Evolutionary conservation across 2,329 filamentous ascomycete genomes (phyloP).

Genomic region (Didymella exigua): DNA sequence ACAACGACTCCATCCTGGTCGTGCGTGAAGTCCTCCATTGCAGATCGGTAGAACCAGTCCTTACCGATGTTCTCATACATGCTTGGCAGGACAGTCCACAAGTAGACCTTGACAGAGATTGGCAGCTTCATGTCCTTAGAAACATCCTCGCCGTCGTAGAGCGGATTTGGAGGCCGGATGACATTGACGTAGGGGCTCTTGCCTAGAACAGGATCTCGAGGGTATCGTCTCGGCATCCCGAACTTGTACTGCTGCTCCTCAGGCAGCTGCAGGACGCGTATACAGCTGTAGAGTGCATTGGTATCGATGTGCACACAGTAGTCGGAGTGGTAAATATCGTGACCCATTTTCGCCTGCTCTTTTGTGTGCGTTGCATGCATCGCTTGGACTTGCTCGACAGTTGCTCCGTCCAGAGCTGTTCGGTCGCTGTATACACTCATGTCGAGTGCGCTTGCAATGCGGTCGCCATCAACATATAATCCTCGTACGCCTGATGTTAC

Average conservation of each 20-base stretch:
- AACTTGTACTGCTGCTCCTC: slow-evolving; percentile 5
- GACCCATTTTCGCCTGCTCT: not conserved
- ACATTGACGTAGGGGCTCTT: slow-evolving; percentile 7
- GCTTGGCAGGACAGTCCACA: slow-evolving; percentile 1
- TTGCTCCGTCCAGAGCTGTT: not conserved
- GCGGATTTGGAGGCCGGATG: not conserved
- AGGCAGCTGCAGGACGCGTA: not conserved
- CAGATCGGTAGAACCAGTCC: slow-evolving; percentile 4
- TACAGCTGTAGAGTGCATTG: slow-evolving; percentile 4
- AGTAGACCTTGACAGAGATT: slow-evolving; percentile 1
- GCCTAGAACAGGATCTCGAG: not conserved
- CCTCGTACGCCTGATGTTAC: not conserved
- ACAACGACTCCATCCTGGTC: slow-evolving; percentile 3
- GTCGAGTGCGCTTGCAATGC: slow-evolving; percentile 1
- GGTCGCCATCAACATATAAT: slow-evolving; percentile 1
- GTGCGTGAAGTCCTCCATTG: not conserved
- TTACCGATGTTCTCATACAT: slow-evolving; percentile 1
- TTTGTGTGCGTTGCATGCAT: slow-evolving; percentile 5
- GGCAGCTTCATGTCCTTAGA: not conserved
- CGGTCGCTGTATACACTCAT: slow-evolving; percentile 1
- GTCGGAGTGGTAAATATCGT: not conserved
- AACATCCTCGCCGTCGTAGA: not conserved
- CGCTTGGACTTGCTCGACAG: slow-evolving; percentile 1
- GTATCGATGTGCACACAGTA: slow-evolving; percentile 2
- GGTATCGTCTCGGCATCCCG: slow-evolving; percentile 1